These are phyloP conservation scores for Berkeleyomyces rouxiae DNA, from an alignment of 2,329 filamentous ascomycete genomes.

Conservation along the genomic window DNA sequence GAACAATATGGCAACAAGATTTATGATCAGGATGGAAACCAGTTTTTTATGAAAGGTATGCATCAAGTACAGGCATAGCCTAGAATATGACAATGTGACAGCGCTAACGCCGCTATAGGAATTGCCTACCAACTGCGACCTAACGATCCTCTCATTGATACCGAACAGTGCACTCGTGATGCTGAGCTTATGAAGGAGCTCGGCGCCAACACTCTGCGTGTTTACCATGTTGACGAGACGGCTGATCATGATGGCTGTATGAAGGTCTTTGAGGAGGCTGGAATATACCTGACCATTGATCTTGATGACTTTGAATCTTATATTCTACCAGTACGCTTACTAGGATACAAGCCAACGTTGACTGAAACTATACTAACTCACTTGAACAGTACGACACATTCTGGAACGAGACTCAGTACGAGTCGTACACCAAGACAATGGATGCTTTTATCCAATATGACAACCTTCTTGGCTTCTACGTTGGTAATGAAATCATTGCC, in stretches of 20 bases:
- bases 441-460: slow-evolving; percentile 62
- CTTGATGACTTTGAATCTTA: slow-evolving; percentile 60
- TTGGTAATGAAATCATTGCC: slow-evolving; percentile 78
- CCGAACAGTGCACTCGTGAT: slow-evolving; percentile 61
- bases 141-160: slow-evolving; percentile 59
- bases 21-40: slow-evolving; percentile 62
- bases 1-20: slow-evolving; percentile 60
- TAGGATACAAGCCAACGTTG: not conserved
- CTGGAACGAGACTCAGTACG: slow-evolving; percentile 59
- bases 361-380: not conserved
- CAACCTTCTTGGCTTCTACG: slow-evolving; percentile 69
- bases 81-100: slow-evolving; percentile 11
- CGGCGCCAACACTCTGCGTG: slow-evolving; percentile 68
- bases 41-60: slow-evolving; percentile 74
- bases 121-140: slow-evolving; percentile 48
- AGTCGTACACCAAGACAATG: slow-evolving; percentile 53
- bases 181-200: slow-evolving; percentile 61
- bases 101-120: slow-evolving; percentile 29
- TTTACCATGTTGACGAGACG: slow-evolving; percentile 67
- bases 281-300: slow-evolving; percentile 74
- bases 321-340: slow-evolving; percentile 39
- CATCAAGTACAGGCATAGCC: not conserved
- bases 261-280: slow-evolving; percentile 58
- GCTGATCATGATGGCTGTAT: slow-evolving; percentile 66
- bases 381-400: slow-evolving; percentile 35